Percentiles rank a stretch among this genome's conserved stretches.
Evolutionary conservation across 495 filamentous ascomycete species (phyloP).

Genomic region (Penicillium paradoxum): DNA sequence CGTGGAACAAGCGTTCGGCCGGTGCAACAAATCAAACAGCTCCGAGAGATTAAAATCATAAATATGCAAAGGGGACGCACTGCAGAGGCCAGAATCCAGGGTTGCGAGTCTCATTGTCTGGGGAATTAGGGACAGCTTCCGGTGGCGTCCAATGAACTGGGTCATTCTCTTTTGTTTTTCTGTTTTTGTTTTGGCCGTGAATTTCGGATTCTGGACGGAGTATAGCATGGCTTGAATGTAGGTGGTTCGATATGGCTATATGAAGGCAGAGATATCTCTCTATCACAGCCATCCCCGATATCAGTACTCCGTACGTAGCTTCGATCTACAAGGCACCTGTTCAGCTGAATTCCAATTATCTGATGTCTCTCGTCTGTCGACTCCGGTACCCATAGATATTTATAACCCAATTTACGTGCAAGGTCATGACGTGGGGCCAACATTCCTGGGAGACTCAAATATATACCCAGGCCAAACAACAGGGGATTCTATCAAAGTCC

Average conservation of each 20-base stretch:
- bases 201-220: not conserved
- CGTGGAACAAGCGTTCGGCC: not conserved
- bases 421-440: not conserved
- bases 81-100: not conserved
- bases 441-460: not conserved
- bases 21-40: not conserved
- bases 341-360: too few relatives aligned
- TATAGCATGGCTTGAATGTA: not conserved
- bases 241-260: too few relatives aligned
- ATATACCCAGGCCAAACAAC: not conserved
- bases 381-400: too few relatives aligned
- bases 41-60: not conserved
- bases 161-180: not conserved
- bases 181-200: not conserved
- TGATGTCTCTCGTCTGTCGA: too few relatives aligned
- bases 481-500: too few relatives aligned
- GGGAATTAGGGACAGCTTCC: slow-evolving; percentile 1
- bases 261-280: too few relatives aligned
- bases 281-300: too few relatives aligned
- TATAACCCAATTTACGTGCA: too few relatives aligned
- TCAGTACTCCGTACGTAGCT: too few relatives aligned
- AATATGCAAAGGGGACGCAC: not conserved
- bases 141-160: not conserved
- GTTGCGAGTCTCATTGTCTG: not conserved
- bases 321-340: too few relatives aligned